Conservation (phyloP, 345 rosid genomes). For the Draba incana region DNA sequence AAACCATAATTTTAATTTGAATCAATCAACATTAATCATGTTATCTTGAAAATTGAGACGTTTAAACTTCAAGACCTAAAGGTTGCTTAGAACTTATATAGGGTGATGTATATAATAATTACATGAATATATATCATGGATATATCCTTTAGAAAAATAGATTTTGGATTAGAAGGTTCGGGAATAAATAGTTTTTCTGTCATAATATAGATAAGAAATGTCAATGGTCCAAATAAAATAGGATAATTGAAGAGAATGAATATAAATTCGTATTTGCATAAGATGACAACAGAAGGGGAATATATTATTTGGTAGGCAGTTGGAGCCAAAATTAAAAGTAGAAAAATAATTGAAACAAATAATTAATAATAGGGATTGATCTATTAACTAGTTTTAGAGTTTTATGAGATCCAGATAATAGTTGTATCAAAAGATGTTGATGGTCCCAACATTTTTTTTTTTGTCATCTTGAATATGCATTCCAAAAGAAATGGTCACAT, state of each 20-base stretch:
- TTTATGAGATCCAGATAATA: slow-evolving; percentile 27
- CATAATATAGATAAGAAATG: background rate
- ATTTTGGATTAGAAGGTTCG: background rate
- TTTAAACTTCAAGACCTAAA: background rate
- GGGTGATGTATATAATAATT: background rate
- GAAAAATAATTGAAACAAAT: slow-evolving; percentile 21
- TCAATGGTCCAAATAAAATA: background rate
- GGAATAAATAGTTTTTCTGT: background rate
- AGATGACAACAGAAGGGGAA: slow-evolving; percentile 17
- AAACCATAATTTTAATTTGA: background rate
- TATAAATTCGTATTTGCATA: background rate
- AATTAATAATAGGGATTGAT: slow-evolving; percentile 28
- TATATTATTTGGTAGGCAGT: slow-evolving; percentile 14
- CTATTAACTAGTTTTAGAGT: slow-evolving; percentile 12
- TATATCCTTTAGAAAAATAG: background rate
- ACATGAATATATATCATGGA: background rate
- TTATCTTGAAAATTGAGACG: slow-evolving; percentile 4
- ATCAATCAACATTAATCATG: too few relatives aligned
- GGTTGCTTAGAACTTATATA: background rate
- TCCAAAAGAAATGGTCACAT: too few relatives aligned
- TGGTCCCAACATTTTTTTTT: slow-evolving; percentile 32
- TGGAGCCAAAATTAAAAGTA: slow-evolving; percentile 19
- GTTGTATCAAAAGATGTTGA: slow-evolving; percentile 30
- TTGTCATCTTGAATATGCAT: too few relatives aligned
- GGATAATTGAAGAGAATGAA: background rate